Evolutionary conservation across 768 basidiomycete genomes (phyloP), one percentile per base, ranked within the genome.

Genomic region (Serendipita indica): DNA sequence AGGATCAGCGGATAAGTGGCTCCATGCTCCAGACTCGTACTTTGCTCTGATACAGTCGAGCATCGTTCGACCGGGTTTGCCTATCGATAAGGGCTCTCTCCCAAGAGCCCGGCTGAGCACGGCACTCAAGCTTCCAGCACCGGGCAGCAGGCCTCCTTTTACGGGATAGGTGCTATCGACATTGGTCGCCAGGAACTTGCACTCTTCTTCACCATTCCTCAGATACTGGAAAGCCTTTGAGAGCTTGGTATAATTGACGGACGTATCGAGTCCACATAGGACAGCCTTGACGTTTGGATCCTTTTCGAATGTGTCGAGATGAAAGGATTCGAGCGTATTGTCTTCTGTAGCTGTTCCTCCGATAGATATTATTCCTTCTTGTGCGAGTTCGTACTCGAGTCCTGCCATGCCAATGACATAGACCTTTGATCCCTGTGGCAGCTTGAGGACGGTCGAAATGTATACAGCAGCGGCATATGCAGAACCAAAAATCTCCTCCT

Each of bases 401-500:
- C 94, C 96, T 32, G 74, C 69, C 81, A 88, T 86, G 10, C 94
- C 94, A 61, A 99, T 86, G 14, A 98, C 92, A 72, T 92, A 99
- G 13, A 92, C 93, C 69, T 86, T 89, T 74, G 97, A 90, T 67
- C 86, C 78, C 66, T 84, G 88, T 7, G 91, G 88, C 62, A 99
- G 76, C 60, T 89, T 85, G 64, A 93, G 75, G 12, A 97, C 86
- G 37, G 88, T 81, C 0, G 92, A 93, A 25, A 97, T 72, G 70
- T 97, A 88, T 33, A 85, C 81, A 0, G 84, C 86, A 12, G 86
- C 73, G 0, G 84, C 85, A 63, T 87, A 98, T 1, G 92, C 94
- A 3, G 94, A 98, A 57, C 93, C 90, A 64, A 89, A 97, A 58
- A 98, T 89, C 68, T 98, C 96, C 61, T 96, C 89, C 94, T 98